Conservation (phyloP, 345 rosid species). For the Rubroshorea leprosula region DNA sequence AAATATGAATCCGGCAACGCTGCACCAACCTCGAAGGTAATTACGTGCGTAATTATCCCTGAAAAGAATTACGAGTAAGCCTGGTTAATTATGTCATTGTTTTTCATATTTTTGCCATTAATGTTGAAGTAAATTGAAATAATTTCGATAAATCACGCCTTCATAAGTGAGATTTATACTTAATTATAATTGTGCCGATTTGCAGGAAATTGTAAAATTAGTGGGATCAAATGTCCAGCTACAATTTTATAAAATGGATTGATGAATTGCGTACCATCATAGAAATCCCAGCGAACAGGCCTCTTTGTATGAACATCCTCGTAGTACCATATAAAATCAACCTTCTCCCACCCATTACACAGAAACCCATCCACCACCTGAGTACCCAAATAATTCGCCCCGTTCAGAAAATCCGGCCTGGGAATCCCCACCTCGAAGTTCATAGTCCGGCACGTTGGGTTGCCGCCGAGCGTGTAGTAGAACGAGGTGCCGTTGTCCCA, state of each 20-base stretch:
- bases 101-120: not conserved
- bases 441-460: slow-evolving; percentile 13
- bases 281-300: slow-evolving; percentile 34
- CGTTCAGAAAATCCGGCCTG: slow-evolving; percentile 37
- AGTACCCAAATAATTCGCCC: slow-evolving; percentile 29
- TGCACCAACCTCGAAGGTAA: slow-evolving; percentile 35
- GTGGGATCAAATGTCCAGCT: too few relatives aligned
- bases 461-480: slow-evolving; percentile 21
- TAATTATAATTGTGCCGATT: too few relatives aligned
- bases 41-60: slow-evolving; percentile 30
- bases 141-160: too few relatives aligned
- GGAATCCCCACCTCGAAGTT: slow-evolving; percentile 30
- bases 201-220: too few relatives aligned
- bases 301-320: slow-evolving; percentile 28
- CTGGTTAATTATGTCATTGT: too few relatives aligned
- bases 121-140: too few relatives aligned
- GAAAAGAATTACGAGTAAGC: not conserved
- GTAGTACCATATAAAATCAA: slow-evolving; percentile 32
- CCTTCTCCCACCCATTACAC: slow-evolving; percentile 39
- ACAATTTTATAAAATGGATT: too few relatives aligned
- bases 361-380: slow-evolving; percentile 28
- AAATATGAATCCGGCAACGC: slow-evolving; percentile 19
- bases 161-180: too few relatives aligned
- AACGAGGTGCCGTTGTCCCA: slow-evolving; percentile 40
- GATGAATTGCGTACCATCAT: slow-evolving; percentile 18